Percentiles rank a stretch among this genome's conserved stretches.
phyloP scores from a whole-genome alignment of 1,284 basidiomycete genomes.

The Irpex lacteus region DNA sequence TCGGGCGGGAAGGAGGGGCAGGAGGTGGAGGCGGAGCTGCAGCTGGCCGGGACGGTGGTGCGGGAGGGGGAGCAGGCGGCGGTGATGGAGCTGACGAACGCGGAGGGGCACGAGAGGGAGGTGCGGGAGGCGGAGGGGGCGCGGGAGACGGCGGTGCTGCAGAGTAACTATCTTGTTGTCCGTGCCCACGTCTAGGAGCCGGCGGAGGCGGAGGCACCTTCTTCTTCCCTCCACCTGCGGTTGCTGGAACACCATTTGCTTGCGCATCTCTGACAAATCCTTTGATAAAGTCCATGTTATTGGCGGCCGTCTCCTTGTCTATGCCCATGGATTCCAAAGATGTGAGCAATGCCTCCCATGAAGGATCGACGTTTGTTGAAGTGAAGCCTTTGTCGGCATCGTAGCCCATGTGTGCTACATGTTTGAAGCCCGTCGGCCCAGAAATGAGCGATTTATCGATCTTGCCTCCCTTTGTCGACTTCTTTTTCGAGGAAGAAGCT shows the following conservation, averaged over 20 bases:
- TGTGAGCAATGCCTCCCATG: slow-evolving; percentile 81
- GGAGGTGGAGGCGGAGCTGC: slow-evolving; percentile 20
- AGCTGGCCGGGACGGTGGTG: slow-evolving; percentile 31
- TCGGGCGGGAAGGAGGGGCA: slow-evolving; percentile 26
- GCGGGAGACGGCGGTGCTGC: slow-evolving; percentile 19
- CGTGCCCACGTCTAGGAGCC: slow-evolving; percentile 38
- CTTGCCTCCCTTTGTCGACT: slow-evolving; percentile 56
- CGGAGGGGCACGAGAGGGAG: slow-evolving; percentile 19
- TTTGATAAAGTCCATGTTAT: slow-evolving; percentile 90
- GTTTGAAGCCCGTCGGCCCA: slow-evolving; percentile 83
- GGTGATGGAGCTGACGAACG: slow-evolving; percentile 15
- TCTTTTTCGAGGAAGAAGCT: slow-evolving; percentile 53
- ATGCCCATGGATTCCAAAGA: slow-evolving; percentile 74
- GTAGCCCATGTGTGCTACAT: slow-evolving; percentile 96
- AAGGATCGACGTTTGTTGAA: slow-evolving; percentile 87
- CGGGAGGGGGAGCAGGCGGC: slow-evolving; percentile 12
- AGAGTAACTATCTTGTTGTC: slow-evolving; percentile 30
- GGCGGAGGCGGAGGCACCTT: slow-evolving; percentile 57
- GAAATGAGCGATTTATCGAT: slow-evolving; percentile 93
- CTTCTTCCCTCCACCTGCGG: slow-evolving; percentile 32
- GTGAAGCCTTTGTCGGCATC: slow-evolving; percentile 86
- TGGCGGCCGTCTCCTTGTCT: slow-evolving; percentile 56
- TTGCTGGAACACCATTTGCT: slow-evolving; percentile 28
- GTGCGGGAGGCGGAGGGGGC: slow-evolving; percentile 20
- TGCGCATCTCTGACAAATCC: slow-evolving; percentile 72